These are phyloP conservation scores for Cryptosporidium bovis DNA, from an alignment of 169 alveolate genomes.

Conservation along the genomic window DNA sequence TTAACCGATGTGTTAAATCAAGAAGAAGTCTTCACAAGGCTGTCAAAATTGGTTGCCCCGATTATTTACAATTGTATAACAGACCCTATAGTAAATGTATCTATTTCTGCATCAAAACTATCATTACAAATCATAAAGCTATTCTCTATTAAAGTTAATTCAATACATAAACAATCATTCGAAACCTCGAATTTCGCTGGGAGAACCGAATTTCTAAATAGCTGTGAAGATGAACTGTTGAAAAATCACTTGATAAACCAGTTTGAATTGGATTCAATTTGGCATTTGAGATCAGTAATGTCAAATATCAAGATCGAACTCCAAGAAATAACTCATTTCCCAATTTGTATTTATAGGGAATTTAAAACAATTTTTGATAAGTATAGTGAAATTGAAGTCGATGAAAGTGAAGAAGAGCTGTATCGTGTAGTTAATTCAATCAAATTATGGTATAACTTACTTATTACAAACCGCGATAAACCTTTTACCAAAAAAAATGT, in stretches of 20 bases:
- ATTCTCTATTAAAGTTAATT: constrained; percentile 16
- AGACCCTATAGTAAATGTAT: constrained; percentile 49
- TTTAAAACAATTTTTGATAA: constrained; percentile 17
- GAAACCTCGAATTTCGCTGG: constrained; percentile 24
- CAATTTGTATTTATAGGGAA: constrained; percentile 46
- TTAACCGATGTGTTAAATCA: constrained; percentile 11
- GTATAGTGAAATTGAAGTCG: background rate
- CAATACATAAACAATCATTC: constrained; percentile 3
- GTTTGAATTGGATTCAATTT: constrained; percentile 42
- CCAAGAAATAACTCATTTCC: constrained; percentile 1
- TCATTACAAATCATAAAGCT: constrained; percentile 31
- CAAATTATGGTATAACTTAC: constrained; percentile 8
- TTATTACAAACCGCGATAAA: too few species aligned
- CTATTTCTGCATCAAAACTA: constrained; percentile 26
- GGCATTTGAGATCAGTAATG: constrained; percentile 60
- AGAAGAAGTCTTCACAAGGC: constrained; percentile 24
- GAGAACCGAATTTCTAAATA: background rate
- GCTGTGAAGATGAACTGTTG: constrained; percentile 18
- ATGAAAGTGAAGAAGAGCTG: constrained; percentile 22
- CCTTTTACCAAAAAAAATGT: too few species aligned
- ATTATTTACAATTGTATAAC: constrained; percentile 3
- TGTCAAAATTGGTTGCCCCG: constrained; percentile 48
- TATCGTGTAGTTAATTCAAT: constrained; percentile 5
- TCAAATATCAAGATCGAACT: constrained; percentile 14
- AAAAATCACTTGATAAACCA: constrained; percentile 44